A percentile compares a stretch with the other conserved stretches of the same genome.
Conservation (phyloP, 2,329 filamentous ascomycete species). For the Colletotrichum sidae region DNA sequence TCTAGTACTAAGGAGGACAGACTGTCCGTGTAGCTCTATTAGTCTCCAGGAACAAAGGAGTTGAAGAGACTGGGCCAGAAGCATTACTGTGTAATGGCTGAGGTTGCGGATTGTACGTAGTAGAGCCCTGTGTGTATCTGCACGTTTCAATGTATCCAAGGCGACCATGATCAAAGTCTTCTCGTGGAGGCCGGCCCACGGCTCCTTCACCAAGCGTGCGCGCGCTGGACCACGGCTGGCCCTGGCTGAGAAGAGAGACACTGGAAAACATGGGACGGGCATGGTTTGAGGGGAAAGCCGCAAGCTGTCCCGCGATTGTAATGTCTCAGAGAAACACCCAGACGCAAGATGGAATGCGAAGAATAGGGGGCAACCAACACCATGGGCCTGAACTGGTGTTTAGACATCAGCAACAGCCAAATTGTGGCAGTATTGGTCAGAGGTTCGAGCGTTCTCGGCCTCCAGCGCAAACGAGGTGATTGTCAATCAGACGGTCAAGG, state of each 20-base stretch:
- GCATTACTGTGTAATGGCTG: neutral
- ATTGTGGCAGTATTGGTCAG: too few species aligned
- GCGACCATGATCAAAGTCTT: neutral
- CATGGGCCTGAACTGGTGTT: neutral
- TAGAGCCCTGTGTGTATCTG: too few species aligned
- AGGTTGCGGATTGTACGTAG: neutral
- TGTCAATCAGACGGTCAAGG: conserved; percentile 9
- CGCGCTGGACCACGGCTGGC: conserved; percentile 11
- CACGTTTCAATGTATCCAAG: too few species aligned
- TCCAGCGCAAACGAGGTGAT: conserved; percentile 10
- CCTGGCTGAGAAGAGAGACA: conserved; percentile 5
- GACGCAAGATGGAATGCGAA: conserved; percentile 19
- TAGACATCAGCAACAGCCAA: conserved; percentile 11
- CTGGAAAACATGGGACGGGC: conserved; percentile 18
- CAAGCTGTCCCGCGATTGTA: conserved; percentile 10
- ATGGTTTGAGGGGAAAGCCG: conserved; percentile 10
- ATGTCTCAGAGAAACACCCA: conserved; percentile 30
- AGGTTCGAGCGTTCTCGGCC: conserved; percentile 20
- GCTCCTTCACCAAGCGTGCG: neutral
- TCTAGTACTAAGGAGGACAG: too few species aligned
- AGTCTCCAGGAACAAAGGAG: conserved; percentile 1
- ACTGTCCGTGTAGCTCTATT: too few species aligned
- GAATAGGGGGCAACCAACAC: conserved; percentile 21
- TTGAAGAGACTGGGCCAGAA: neutral
- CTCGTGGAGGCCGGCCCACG: neutral